Conservation (phyloP, 805 yeast species). For the Saccharomycopsis fibuligera region DNA sequence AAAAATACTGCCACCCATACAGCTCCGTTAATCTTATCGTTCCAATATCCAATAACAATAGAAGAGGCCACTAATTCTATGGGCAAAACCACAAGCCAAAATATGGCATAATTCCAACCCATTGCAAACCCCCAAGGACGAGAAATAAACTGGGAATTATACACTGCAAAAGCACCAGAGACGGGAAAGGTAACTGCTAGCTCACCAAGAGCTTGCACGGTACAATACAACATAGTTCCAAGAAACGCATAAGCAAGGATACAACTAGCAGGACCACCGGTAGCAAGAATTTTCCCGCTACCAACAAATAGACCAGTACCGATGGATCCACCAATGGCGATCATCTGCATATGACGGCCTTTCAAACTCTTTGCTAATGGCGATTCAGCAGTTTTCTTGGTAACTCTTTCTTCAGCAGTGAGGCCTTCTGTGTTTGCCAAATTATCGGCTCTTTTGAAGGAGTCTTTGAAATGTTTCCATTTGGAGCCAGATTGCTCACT, state of each 20-base stretch:
- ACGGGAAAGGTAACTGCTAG: constrained; percentile 42
- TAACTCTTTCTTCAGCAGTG: not conserved
- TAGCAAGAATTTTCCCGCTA: constrained; percentile 40
- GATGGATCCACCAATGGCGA: constrained; percentile 78
- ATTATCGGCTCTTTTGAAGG: constrained; percentile 2
- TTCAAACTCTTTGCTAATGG: constrained; percentile 2
- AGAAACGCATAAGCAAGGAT: constrained; percentile 52
- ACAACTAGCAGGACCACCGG: constrained; percentile 43
- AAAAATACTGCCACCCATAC: constrained; percentile 48
- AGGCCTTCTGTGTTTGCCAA: not conserved
- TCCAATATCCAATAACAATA: constrained; percentile 48
- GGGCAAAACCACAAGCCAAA: constrained; percentile 47
- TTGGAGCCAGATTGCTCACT: not conserved
- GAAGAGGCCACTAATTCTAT: constrained; percentile 33
- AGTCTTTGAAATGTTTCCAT: not conserved
- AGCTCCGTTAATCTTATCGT: constrained; percentile 35
- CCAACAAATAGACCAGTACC: constrained; percentile 71
- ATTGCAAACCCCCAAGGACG: constrained; percentile 57
- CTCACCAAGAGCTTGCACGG: constrained; percentile 59
- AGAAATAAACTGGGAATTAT: constrained; percentile 43
- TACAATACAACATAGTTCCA: constrained; percentile 51
- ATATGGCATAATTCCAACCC: constrained; percentile 52
- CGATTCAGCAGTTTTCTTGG: not conserved
- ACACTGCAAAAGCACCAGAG: constrained; percentile 42
- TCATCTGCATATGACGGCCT: constrained; percentile 53